These are phyloP conservation scores for Alternaria sp. DNA, from an alignment of 2,329 filamentous ascomycete genomes.

Conservation along the genomic window DNA sequence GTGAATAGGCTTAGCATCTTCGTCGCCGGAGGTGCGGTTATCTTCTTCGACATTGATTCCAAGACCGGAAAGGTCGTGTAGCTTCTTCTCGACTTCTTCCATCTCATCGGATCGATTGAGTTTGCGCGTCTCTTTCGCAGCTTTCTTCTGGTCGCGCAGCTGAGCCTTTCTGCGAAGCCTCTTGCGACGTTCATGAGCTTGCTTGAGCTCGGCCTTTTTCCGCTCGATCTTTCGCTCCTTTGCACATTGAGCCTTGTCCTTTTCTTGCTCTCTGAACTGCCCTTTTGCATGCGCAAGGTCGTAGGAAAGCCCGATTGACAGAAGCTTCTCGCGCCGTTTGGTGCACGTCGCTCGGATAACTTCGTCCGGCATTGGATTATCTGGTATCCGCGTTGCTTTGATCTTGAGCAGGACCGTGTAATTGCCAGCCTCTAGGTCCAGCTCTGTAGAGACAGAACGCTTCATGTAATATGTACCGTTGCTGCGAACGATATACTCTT, in stretches of 20 bases:
- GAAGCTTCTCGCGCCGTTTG: slow-evolving; percentile 73
- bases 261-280: slow-evolving; percentile 62
- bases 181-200: slow-evolving; percentile 47
- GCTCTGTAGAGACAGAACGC: slow-evolving; percentile 78
- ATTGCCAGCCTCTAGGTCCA: slow-evolving; percentile 75
- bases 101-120: slow-evolving; percentile 36
- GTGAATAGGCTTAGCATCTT: slow-evolving; percentile 43
- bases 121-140: slow-evolving; percentile 40
- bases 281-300: slow-evolving; percentile 75
- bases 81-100: slow-evolving; percentile 38
- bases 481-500: slow-evolving; percentile 67
- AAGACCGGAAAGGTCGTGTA: slow-evolving; percentile 44
- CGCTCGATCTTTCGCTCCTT: slow-evolving; percentile 50
- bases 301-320: slow-evolving; percentile 73
- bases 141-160: slow-evolving; percentile 52
- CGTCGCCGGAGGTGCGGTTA: slow-evolving; percentile 37
- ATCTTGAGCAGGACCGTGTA: slow-evolving; percentile 81
- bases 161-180: slow-evolving; percentile 51
- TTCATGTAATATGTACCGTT: slow-evolving; percentile 68
- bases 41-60: slow-evolving; percentile 50
- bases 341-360: slow-evolving; percentile 72
- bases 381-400: slow-evolving; percentile 66
- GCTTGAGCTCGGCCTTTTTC: slow-evolving; percentile 51
- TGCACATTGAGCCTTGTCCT: slow-evolving; percentile 52
- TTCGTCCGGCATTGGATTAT: slow-evolving; percentile 67